Evolutionary conservation across 345 rosid genomes (phyloP), one percentile per base, ranked within the genome.

Genomic region (Arabis alpina): DNA sequence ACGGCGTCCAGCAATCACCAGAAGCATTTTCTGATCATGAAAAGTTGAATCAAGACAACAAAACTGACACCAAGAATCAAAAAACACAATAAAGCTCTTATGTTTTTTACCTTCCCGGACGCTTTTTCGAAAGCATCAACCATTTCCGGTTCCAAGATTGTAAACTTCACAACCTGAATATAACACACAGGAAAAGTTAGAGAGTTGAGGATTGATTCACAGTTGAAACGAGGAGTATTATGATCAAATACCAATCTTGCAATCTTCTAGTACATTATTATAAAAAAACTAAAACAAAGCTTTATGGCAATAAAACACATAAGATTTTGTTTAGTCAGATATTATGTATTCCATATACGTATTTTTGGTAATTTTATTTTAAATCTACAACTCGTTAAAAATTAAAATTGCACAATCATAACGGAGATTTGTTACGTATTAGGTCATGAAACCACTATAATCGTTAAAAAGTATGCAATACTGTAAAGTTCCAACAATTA

Each of bases 141-240:
- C 98, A 94, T 94, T 83, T 13, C 98, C 98, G 1, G 96, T 94
- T 79, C 99, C 99, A 51, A 94, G 78, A 81, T 94, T 94, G 81
- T 89, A 94, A 54, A 89, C 97, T 83, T 88, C 92, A 77, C 95
- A 94, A 47, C 96, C 99, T 91, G 68, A 48, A 52, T 47, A 28
- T 12, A 45, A 32, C 30, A 8, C n/a, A 54, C 8, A 48, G 19
- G 1, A 0, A 19, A 16, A n/a, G 53, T 40, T 37, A 50, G 8
- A 61, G 10, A 36, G 8, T 39, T 16, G 45, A 27, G 47, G 8
- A 36, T 36, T 47, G 50, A 66, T 36, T 37, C 11, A 64, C 3
- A 19, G 4, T 9, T 12, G 13, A 51, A 3, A 41, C 10, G 2
- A 57, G 47, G 58, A 70, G 45, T 15, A 19, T n/a, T n/a, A 24